These are phyloP conservation scores for Helenozyma baotianmanensis DNA, from an alignment of 805 yeast species.

Conservation along the genomic window DNA sequence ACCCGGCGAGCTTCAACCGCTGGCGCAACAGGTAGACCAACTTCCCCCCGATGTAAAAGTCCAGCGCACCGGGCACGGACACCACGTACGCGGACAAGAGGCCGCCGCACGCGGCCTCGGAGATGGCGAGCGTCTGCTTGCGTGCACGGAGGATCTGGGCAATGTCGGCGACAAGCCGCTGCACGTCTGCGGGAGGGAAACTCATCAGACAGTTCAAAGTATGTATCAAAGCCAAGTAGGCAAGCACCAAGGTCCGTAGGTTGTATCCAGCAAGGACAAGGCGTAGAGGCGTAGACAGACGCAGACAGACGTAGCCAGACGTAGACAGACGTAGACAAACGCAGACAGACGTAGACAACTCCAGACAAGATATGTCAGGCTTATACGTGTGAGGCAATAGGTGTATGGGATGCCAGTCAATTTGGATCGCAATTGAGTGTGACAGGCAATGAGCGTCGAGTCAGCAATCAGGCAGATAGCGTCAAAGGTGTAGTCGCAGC, in stretches of 20 bases:
- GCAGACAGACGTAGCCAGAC: too few species aligned
- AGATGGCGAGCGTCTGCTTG: slow-evolving; percentile 66
- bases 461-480: too few species aligned
- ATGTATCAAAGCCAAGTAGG: neutral
- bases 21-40: slow-evolving; percentile 74
- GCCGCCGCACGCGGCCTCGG: slow-evolving; percentile 92
- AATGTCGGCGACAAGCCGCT: slow-evolving; percentile 49
- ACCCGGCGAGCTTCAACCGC: slow-evolving; percentile 69
- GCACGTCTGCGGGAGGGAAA: slow-evolving; percentile 61
- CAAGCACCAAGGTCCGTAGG: neutral
- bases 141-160: slow-evolving; percentile 50
- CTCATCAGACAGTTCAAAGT: slow-evolving; percentile 7
- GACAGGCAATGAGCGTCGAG: too few species aligned
- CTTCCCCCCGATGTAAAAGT: slow-evolving; percentile 80
- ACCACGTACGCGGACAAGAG: slow-evolving; percentile 74
- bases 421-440: too few species aligned
- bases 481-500: too few species aligned
- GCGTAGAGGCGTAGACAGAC: too few species aligned
- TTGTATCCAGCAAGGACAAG: neutral
- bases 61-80: slow-evolving; percentile 80
- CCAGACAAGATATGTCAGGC: too few species aligned
- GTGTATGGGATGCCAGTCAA: too few species aligned
- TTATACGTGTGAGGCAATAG: too few species aligned
- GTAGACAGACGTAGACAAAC: too few species aligned
- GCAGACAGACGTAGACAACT: too few species aligned